A percentile compares a stretch with the other conserved stretches of the same genome.
phyloP scores from a whole-genome alignment of 2,329 filamentous ascomycete species.

The Sporothrix humicola region DNA sequence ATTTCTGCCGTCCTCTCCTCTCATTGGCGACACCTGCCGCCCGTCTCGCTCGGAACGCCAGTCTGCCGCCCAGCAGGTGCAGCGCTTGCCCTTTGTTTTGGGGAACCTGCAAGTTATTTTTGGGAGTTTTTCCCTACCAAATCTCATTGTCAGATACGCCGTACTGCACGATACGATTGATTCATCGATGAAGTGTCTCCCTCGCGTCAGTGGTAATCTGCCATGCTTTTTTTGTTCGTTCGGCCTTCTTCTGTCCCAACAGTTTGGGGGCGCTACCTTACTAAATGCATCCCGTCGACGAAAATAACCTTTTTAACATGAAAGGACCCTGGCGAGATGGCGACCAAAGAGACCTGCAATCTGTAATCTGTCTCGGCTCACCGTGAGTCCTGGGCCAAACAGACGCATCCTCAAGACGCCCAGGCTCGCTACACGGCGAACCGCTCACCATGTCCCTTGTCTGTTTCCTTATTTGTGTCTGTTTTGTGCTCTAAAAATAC shows the following conservation, averaged over 20 bases:
- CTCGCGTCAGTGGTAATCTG: neutral
- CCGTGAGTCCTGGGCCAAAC: too few species aligned
- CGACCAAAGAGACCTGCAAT: neutral
- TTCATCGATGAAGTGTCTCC: neutral
- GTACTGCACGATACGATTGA: neutral
- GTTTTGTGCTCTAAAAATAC: neutral
- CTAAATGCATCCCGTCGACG: neutral
- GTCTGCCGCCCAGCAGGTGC: neutral
- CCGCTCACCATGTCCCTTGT: neutral
- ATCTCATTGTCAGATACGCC: too few species aligned
- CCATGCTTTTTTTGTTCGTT: neutral
- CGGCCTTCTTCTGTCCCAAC: neutral
- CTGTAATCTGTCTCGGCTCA: neutral
- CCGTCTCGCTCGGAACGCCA: neutral
- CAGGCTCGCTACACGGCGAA: neutral
- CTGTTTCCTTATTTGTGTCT: too few species aligned
- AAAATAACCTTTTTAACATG: neutral
- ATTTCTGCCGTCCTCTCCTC: neutral
- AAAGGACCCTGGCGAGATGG: neutral
- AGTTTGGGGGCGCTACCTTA: neutral
- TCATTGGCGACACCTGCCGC: constrained; percentile 14
- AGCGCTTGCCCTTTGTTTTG: neutral
- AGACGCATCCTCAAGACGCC: neutral
- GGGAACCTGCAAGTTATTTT: neutral
- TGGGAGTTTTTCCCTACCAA: neutral